A percentile compares a stretch with the other conserved stretches of the same genome.
phyloP scores from a whole-genome alignment of 164 flowering plant species.

The Euptelea pleiosperma region DNA sequence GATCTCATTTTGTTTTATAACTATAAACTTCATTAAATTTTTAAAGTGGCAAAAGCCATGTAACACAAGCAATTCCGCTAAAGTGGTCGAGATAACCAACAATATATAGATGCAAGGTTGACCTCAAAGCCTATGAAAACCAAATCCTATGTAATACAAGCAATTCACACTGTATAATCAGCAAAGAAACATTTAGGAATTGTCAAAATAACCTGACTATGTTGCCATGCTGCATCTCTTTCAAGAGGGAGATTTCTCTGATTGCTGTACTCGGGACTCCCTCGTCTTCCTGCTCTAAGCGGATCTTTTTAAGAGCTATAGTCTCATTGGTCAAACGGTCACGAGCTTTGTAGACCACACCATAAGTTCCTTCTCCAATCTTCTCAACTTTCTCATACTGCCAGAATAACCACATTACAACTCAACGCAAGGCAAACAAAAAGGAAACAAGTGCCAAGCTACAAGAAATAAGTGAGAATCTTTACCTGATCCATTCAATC shows the following conservation, averaged over 20 bases:
- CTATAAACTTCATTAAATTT: too few relatives aligned
- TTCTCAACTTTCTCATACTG: slow-evolving; percentile 96
- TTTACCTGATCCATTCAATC: slow-evolving; percentile 21
- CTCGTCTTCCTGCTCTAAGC: slow-evolving; percentile 96
- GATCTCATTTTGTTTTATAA: too few relatives aligned
- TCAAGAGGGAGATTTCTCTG: slow-evolving; percentile 89
- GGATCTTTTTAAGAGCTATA: slow-evolving; percentile 88
- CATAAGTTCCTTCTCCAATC: slow-evolving; percentile 96
- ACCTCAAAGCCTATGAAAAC: too few relatives aligned
- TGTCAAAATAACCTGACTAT: slow-evolving; percentile 60
- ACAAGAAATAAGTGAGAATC: neutral
- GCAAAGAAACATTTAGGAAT: neutral
- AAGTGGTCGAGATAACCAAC: too few relatives aligned
- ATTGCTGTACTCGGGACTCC: slow-evolving; percentile 97
- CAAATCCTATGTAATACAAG: too few relatives aligned
- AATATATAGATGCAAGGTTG: too few relatives aligned
- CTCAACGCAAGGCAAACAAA: neutral
- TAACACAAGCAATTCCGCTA: too few relatives aligned
- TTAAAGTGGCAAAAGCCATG: too few relatives aligned
- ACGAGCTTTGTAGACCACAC: slow-evolving; percentile 96
- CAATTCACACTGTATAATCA: too few relatives aligned
- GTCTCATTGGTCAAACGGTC: slow-evolving; percentile 74
- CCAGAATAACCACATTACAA: slow-evolving; percentile 1
- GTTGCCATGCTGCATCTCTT: slow-evolving; percentile 95
- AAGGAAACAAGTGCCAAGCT: neutral